Percentiles rank a stretch among this genome's conserved stretches.
These are phyloP conservation scores for Naganishia friedmannii DNA, from an alignment of 768 basidiomycete species.

Conservation along the genomic window DNA sequence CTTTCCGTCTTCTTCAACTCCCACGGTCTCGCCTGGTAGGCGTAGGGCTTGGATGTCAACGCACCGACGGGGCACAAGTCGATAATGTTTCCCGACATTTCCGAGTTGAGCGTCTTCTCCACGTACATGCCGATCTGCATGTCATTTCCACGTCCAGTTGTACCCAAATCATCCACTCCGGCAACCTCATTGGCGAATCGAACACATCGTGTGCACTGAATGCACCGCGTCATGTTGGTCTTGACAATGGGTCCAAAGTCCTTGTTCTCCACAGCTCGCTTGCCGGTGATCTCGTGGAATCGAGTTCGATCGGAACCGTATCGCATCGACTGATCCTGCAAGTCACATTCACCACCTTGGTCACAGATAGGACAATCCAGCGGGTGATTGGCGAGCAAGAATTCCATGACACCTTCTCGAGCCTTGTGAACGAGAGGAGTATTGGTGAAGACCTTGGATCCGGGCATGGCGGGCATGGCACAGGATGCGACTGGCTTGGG, in stretches of 20 bases:
- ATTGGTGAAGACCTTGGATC: conserved; percentile 87
- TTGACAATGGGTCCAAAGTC: conserved; percentile 96
- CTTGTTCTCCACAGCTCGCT: conserved; percentile 97
- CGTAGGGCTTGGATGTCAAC: conserved; percentile 95
- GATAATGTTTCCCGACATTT: conserved; percentile 93
- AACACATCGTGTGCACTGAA: conserved; percentile 98
- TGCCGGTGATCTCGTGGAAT: conserved; percentile 97
- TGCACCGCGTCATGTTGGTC: conserved; percentile 98
- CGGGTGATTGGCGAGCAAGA: conserved; percentile 93
- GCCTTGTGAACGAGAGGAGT: conserved; percentile 66
- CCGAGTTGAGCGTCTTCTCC: conserved; percentile 94
- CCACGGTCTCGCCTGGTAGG: conserved; percentile 96
- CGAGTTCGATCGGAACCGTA: conserved; percentile 96
- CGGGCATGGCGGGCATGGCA: conserved; percentile 97
- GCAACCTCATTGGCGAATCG: conserved; percentile 99
- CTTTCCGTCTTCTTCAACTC: conserved; percentile 98
- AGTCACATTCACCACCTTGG: conserved; percentile 97
- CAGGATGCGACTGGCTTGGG: conserved; percentile 94
- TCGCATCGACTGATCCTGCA: conserved; percentile 98
- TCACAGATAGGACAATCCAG: conserved; percentile 98
- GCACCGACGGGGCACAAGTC: conserved; percentile 99
- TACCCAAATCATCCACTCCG: conserved; percentile 94
- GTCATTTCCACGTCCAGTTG: conserved; percentile 95
- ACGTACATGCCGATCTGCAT: conserved; percentile 98
- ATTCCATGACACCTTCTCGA: conserved; percentile 97